Conservation (phyloP, 257 asterid species). For the Solanum paucissectum region DNA sequence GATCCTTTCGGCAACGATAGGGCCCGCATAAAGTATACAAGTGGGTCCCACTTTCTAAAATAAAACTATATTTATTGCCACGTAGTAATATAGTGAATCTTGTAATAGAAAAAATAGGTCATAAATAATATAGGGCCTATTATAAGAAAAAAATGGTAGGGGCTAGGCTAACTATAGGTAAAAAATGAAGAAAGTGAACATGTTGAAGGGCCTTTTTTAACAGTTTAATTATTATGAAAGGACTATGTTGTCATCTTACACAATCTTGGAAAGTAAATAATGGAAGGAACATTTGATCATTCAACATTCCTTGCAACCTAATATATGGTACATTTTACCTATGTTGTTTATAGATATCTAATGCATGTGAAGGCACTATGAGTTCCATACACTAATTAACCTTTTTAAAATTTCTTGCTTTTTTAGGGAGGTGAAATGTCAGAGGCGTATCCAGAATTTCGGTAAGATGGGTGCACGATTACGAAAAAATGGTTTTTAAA, state of each 20-base stretch:
- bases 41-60: too few relatives aligned
- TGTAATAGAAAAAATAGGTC: neutral
- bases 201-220: neutral
- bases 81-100: neutral
- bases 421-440: too few relatives aligned
- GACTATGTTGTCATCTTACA: neutral
- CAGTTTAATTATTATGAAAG: neutral
- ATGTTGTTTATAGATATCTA: neutral
- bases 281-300: neutral
- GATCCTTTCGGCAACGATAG: too few relatives aligned
- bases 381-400: neutral
- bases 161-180: too few relatives aligned
- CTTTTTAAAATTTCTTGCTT: too few relatives aligned
- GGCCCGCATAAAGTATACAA: too few relatives aligned
- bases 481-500: too few relatives aligned
- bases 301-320: neutral
- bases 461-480: too few relatives aligned
- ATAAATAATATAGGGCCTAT: neutral
- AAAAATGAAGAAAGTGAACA: too few relatives aligned
- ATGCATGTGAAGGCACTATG: neutral
- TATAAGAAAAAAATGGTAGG: neutral
- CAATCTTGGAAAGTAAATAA: neutral
- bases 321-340: neutral
- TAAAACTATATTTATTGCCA: neutral
- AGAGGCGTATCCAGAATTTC: too few relatives aligned